Evolutionary conservation across 495 filamentous ascomycete genomes (phyloP).

Genomic region (Venustampulla echinocandica): DNA sequence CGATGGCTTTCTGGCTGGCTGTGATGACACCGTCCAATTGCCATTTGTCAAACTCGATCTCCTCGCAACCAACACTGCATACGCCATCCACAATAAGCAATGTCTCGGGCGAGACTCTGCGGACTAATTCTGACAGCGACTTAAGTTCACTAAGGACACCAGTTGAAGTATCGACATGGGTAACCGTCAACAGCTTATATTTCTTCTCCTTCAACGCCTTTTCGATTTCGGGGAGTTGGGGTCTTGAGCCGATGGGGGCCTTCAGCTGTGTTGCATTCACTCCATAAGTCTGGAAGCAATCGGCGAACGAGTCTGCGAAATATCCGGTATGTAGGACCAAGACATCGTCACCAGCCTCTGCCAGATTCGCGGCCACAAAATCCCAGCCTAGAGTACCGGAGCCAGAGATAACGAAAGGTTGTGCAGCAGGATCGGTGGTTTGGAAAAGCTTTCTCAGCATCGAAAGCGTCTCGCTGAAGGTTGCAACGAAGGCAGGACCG

Average conservation of each 20-base stretch:
- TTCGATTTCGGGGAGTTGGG: slow-evolving; percentile 81
- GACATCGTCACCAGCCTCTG: slow-evolving; percentile 80
- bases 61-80: slow-evolving; percentile 92
- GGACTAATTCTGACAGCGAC: slow-evolving; percentile 70
- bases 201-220: slow-evolving; percentile 75
- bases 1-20: slow-evolving; percentile 92
- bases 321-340: slow-evolving; percentile 93
- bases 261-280: slow-evolving; percentile 82
- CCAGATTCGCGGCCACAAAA: slow-evolving; percentile 80
- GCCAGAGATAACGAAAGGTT: slow-evolving; percentile 88
- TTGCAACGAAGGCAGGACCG: slow-evolving; percentile 74
- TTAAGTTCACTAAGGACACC: slow-evolving; percentile 89
- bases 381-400: slow-evolving; percentile 97
- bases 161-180: slow-evolving; percentile 94
- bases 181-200: slow-evolving; percentile 89
- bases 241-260: slow-evolving; percentile 78
- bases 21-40: slow-evolving; percentile 87
- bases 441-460: slow-evolving; percentile 91
- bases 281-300: slow-evolving; percentile 86
- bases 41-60: slow-evolving; percentile 94
- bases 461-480: slow-evolving; percentile 80
- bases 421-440: slow-evolving; percentile 67
- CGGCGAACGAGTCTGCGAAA: slow-evolving; percentile 91
- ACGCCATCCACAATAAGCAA: slow-evolving; percentile 90
- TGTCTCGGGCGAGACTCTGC: slow-evolving; percentile 79